These are phyloP conservation scores for Helotiales sp. DNA, from an alignment of 2,329 filamentous ascomycete species.

Conservation along the genomic window DNA sequence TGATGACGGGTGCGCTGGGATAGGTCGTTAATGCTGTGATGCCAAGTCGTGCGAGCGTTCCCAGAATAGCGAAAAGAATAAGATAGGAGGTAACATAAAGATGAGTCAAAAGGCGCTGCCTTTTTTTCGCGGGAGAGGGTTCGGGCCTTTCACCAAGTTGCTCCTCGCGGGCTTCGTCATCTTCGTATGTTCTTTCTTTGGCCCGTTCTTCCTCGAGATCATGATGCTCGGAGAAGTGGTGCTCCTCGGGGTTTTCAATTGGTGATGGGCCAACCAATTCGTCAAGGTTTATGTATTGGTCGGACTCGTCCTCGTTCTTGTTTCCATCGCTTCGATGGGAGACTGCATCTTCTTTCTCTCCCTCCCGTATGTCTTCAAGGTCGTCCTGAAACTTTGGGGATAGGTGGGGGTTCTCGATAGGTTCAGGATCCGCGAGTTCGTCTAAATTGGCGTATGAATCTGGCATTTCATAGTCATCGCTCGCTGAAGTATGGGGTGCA, in stretches of 20 bases:
- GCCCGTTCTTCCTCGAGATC: neutral
- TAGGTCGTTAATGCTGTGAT: slow-evolving; percentile 76
- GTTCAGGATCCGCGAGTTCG: slow-evolving; percentile 4
- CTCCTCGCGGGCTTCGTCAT: no score
- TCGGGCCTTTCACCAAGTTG: neutral
- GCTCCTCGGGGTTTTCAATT: slow-evolving; percentile 16
- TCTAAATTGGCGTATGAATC: no score
- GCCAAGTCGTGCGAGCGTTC: slow-evolving; percentile 77
- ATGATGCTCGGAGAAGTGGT: neutral
- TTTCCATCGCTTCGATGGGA: no score
- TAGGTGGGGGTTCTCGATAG: neutral
- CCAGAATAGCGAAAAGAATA: slow-evolving; percentile 79
- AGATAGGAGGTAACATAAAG: slow-evolving; percentile 75
- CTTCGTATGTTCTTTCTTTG: no score
- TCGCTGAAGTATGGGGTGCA: no score
- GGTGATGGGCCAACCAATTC: slow-evolving; percentile 15
- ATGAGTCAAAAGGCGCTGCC: slow-evolving; percentile 44
- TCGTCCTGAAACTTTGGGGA: no score
- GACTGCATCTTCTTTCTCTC: neutral
- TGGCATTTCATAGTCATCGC: no score
- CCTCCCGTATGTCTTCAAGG: no score
- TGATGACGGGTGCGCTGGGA: slow-evolving; percentile 69
- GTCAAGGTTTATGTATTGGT: slow-evolving; percentile 11
- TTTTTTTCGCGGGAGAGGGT: neutral
- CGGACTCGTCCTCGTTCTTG: slow-evolving; percentile 7